Base-by-base conservation (phyloP, 257 asterid genomes). In the Gardenia jasminoides region DNA sequence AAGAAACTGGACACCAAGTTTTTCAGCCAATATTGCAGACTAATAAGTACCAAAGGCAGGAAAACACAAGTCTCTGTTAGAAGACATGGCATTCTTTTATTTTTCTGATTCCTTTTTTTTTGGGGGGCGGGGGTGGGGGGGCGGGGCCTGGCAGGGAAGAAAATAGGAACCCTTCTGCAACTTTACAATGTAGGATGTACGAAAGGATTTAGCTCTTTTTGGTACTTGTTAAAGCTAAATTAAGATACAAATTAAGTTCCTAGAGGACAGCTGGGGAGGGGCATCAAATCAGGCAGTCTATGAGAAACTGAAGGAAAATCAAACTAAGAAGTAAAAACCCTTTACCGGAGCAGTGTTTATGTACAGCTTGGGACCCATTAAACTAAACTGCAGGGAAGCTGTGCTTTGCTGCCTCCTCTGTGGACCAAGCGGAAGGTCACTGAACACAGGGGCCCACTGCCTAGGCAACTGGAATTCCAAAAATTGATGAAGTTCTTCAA, bases 361-460 rank as follows among this genome's bases (percentile, higher is more conserved):
- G 75, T 83, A 90, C 80, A 96, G 99, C 85, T 86, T 92, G 80
- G 98, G 97, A 62, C 99, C 99, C 92, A 93, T 82, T 78, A 96
- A 88, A 89, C 99, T 96, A 83, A 96, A 96, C 79, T 92, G 99
- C 84, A 96, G 83, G 58, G 99, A 93, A 68, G 93, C 85, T 64
- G 90, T 82, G 83, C 86, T 89, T 81, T 88, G 91, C 80, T 92
- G 92, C 84, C 92, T 91, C 67, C 97, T 87, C 72, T 96, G 97
- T 67, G 99, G 99, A 82, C 98, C 99, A 79, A 96, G 94, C 46
- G 99, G 97, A 84, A 96, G 98, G 79, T 96, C 97, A 67, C 93
- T 87, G 78, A 92, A 96, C 61, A 96, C 90, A 67, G 99, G 99
- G 61, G 99, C 99, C 99, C 99, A 95, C 83, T 92, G 98, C 86